Base-by-base conservation (phyloP, 768 basidiomycete species). In the Daedalea quercina region DNA sequence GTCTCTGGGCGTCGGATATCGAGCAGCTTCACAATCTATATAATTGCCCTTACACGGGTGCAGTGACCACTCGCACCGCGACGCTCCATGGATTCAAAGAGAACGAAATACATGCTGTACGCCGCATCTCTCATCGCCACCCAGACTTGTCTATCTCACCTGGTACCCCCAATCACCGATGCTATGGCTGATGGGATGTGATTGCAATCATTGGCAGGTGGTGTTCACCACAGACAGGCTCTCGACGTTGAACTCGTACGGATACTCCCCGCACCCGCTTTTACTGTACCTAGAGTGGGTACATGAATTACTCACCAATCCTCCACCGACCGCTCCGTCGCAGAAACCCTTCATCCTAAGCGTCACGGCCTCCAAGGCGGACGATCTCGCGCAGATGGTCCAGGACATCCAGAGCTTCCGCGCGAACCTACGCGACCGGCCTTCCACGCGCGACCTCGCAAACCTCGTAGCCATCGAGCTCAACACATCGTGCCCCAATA, bases 401-500 rank as follows among this genome's bases (percentile, higher is more conserved):
- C 62, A 66, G 28, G 60, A 72, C n/a, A 77, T 94, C 61, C 85
- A 84, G 61, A 61, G 50, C 1, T 73, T 90, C 11, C 81, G 88
- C n/a, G 31, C 42, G 1, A 60, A 64, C 50, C 54, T 69, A 25
- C 56, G 57, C 33, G 64, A 50, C 48, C 50, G 55, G 63, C 57
- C 46, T 71, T 74, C 54, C 53, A 48, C 1, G 41, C 51, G 40
- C 57, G 62, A 50, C 66, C 73, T 56, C 60, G 47, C 56, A 1
- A 65, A 65, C n/a, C 58, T 72, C 57, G 70, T 93, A 54, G 90
- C 78, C 13, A 69, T 91, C 60, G 91, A 94, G 67, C 73, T 93
- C 62, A 94, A 94, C 66, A 82, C 88, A 0, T 87, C 84, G 37
- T 94, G 91, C 58, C 91, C 91, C 3, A 94, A 94, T 64, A 86